Conservation (phyloP, 2,329 filamentous ascomycete genomes). For the Immersiporthe knoxdaviesiana region DNA sequence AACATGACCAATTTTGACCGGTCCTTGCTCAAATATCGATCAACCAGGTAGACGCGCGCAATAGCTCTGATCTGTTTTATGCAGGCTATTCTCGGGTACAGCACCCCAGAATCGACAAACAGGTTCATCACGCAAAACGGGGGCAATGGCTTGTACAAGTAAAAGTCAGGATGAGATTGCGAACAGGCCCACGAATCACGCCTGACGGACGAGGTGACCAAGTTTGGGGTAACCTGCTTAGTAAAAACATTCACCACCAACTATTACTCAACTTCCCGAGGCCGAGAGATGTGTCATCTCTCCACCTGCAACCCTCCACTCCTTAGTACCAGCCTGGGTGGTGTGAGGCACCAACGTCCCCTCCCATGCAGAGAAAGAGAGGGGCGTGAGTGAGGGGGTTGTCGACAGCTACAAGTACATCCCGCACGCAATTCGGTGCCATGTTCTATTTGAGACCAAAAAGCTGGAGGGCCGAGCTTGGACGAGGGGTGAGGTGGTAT, state of each 20-base stretch:
- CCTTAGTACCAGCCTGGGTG: too few species aligned
- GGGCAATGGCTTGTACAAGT: neutral
- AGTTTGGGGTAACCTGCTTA: constrained; percentile 4
- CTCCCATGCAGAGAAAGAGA: constrained; percentile 12
- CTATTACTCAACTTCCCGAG: too few species aligned
- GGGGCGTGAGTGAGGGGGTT: constrained; percentile 16
- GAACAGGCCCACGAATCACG: constrained; percentile 6
- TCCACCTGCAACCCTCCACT: constrained; percentile 4
- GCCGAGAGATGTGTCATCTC: neutral
- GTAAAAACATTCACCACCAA: too few species aligned
- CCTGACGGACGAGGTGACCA: neutral
- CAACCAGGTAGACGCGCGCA: neutral
- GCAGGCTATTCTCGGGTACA: constrained; percentile 5
- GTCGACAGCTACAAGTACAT: constrained; percentile 10
- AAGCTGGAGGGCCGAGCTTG: neutral
- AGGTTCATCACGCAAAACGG: neutral
- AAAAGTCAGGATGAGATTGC: neutral
- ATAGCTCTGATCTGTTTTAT: neutral
- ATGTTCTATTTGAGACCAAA: constrained; percentile 4
- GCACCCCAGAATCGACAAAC: neutral
- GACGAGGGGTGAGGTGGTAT: constrained; percentile 11
- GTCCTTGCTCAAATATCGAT: neutral
- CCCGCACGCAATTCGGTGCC: constrained; percentile 14
- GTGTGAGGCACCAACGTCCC: constrained; percentile 4
- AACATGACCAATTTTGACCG: neutral